phyloP scores from a whole-genome alignment of 495 filamentous ascomycete species.

The Penicillium arizonense region DNA sequence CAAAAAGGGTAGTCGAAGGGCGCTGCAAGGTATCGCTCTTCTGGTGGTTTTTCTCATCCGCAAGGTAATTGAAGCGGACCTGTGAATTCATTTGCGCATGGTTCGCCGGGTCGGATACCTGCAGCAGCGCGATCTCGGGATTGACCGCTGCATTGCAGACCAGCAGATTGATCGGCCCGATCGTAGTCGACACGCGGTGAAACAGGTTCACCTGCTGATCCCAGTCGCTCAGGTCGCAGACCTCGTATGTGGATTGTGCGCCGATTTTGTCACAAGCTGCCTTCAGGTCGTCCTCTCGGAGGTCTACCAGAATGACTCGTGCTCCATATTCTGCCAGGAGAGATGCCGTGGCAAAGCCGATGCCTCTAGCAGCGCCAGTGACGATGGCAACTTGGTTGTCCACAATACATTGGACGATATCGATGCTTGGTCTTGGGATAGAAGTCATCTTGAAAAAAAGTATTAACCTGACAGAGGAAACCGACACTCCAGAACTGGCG shows the following conservation, averaged over 20 bases:
- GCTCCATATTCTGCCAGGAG: constrained; percentile 32
- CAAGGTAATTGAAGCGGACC: constrained; percentile 17
- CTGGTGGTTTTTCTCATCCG: constrained; percentile 5
- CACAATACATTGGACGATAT: background rate
- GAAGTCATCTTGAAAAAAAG: constrained; percentile 9
- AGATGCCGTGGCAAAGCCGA: constrained; percentile 28
- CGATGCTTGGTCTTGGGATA: constrained; percentile 8
- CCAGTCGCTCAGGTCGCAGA: constrained; percentile 23
- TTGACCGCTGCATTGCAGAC: constrained; percentile 23
- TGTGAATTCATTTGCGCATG: constrained; percentile 12
- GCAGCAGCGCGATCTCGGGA: constrained; percentile 17
- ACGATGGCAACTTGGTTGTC: constrained; percentile 25
- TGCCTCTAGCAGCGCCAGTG: constrained; percentile 35
- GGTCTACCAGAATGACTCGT: constrained; percentile 36
- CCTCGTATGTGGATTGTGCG: constrained; percentile 8
- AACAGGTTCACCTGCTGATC: constrained; percentile 16
- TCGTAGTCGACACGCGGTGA: constrained; percentile 7
- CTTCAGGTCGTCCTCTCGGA: constrained; percentile 24
- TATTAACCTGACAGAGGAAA: background rate
- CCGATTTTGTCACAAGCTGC: constrained; percentile 15
- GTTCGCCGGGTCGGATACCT: background rate
- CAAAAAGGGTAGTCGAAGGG: constrained; percentile 11
- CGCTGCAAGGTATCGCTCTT: background rate
- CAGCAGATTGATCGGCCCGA: constrained; percentile 16
- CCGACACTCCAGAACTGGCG: background rate